Base-by-base conservation (phyloP, 257 asterid species). In the Vinca minor region DNA sequence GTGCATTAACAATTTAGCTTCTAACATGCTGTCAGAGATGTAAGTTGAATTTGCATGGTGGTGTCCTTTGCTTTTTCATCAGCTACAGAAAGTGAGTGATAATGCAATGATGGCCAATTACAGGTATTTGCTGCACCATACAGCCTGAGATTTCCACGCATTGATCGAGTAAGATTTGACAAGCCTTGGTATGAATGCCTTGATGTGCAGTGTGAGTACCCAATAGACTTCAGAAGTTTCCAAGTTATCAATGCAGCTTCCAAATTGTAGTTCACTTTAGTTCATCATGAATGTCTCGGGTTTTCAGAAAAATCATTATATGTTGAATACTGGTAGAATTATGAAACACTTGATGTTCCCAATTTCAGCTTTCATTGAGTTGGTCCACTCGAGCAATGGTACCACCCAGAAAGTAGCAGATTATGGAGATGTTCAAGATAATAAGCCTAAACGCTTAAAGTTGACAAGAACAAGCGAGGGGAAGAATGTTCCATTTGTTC, bases 121-220 rank as follows among this genome's bases (percentile, higher is more conserved):
- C 82, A 92, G 98, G 96, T 87, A 58, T 92, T 89, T 85, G 86
- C 98, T 74, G 96, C 98, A 69, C 98, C 98, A 53, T 87, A 89
- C 82, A 81, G 89, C 91, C 80, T 92, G 81, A 87, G 97, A 77
- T 92, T 92, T 85, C 98, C 97, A 41, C 93, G 98, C 70, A 92
- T 92, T 76, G 96, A 92, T 77, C 84, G 86, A 38, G 94, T 82
- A 69, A 85, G 96, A 80, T 87, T 85, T 77, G 98, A 92, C 76
- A 92, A 89, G 79, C 96, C 96, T 70, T 92, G 98, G 98, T 87
- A 87, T 66, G 98, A 92, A 71, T 92, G 98, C 73, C 95, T 92
- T 62, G 96, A 92, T 71, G 89, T 92, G 73, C 95, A 87, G 64
- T 78, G 96, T 92, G 74, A 82, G 98, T 81, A 67, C 59, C 28